Evolutionary conservation across 2,329 filamentous ascomycete genomes (phyloP), one percentile per base, ranked within the genome.

Genomic region (Penicillium sp.): DNA sequence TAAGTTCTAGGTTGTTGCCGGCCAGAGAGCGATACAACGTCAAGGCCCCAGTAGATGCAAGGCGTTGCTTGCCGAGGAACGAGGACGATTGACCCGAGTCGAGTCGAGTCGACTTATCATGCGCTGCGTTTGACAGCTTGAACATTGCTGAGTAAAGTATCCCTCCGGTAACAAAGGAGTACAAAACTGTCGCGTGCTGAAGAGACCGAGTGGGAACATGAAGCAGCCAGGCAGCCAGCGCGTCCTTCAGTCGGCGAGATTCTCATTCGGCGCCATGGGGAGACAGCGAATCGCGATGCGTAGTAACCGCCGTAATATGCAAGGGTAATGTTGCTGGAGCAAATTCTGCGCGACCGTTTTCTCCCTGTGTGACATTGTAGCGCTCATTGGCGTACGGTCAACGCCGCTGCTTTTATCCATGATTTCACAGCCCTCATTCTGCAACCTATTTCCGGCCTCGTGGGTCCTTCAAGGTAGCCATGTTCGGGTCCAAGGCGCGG

Each of bases 291-390:
- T 58, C 29, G 48, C 50, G 7, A 49, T 50, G 47, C 50, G 44
- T 50, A 31, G 7, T 49, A 7, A 26, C 26, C 21, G 44, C 48
- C 50, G n/a, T 35, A 30, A 52, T 56, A 52, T 56, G 49, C 51
- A 58, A 58, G 55, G 60, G 53, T 15, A 54, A 30, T 21, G 26
- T 50, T 50, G 46, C 48, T 41, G 51, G 59, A 45, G 52, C 41
- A 54, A 55, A 49, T 50, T n/a, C 55, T 59, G 64, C 49, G 54
- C 31, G 26, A 60, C 57, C n/a, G 50, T 54, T 54, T 51, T 21
- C 30, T 35, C 52, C 21, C 21, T 50, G 60, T 62, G 50, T 31
- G 55, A 62, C 60, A 50, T 58, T 58, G 50, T 56, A 41, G 17
- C 46, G 46, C 29, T 38, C 17, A 51, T 45, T 50, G 30, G 30